Evolutionary conservation across 2,329 filamentous ascomycete genomes (phyloP).

Genomic region (Penicillium sp.): DNA sequence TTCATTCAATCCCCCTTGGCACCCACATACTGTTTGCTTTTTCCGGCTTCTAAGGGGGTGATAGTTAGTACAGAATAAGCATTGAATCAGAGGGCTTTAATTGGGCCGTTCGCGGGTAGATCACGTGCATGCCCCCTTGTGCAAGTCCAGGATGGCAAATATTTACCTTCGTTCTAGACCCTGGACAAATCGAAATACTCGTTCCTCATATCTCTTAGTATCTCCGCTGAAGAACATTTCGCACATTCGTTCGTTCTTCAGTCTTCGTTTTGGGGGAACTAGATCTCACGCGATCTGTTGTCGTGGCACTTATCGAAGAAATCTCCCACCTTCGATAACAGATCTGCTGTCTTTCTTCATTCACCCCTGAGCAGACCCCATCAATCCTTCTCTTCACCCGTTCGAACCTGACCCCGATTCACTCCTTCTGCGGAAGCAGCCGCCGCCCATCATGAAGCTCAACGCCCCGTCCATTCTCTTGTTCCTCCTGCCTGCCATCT

Average conservation of each 20-base stretch:
- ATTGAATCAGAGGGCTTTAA: not conserved
- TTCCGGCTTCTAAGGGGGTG: too few species aligned
- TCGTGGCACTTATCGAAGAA: constrained; percentile 4
- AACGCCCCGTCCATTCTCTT: constrained; percentile 34
- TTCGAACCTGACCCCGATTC: not conserved
- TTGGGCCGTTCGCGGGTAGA: constrained; percentile 3
- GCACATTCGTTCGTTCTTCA: not conserved
- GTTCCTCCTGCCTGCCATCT: constrained; percentile 37
- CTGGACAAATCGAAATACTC: too few species aligned
- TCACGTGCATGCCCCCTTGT: constrained; percentile 9
- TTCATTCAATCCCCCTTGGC: too few species aligned
- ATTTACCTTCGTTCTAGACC: not conserved
- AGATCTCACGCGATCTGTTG: constrained; percentile 1
- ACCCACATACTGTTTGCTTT: not conserved
- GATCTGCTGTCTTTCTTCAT: not conserved
- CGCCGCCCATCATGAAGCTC: constrained; percentile 35
- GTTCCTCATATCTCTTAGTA: too few species aligned
- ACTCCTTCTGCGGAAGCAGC: constrained; percentile 11
- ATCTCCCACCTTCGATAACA: constrained; percentile 2
- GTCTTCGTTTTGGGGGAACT: not conserved
- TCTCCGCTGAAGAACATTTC: too few species aligned
- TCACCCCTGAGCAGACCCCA: not conserved
- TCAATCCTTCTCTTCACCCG: not conserved
- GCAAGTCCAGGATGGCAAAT: not conserved
- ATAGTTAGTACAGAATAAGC: too few species aligned